Evolutionary conservation across 805 yeast species (phyloP), one percentile per base, ranked within the genome.

Genomic region (Hanseniaspora vineae): DNA sequence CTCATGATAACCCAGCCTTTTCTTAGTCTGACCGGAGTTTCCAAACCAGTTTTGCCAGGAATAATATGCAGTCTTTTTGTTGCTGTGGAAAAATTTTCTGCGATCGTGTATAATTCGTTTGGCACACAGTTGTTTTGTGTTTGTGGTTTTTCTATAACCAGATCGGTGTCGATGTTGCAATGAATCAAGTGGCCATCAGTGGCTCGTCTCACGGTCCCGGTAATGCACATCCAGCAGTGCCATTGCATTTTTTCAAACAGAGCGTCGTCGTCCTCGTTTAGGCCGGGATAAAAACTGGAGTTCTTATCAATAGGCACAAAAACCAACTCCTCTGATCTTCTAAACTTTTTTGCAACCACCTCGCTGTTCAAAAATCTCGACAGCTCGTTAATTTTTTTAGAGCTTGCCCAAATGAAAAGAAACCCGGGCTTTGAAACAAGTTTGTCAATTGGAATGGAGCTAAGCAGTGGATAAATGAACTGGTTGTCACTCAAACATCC

Each of bases 181-280:
- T 89, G 94, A 51, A 89, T 88, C 50, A 89, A 69, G 61, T 85
- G 88, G 13, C 76, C 75, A 65, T 89, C 97, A 0, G 80, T 78
- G 2, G 94, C 77, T 56, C 97, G 73, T 58, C 96, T 72, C 8
- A 89, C 90, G 0, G 97, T 89, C 2, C 97, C 97, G 2, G 95
- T 89, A 46, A 89, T 84, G 55, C 96, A 90, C 96, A 89, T 88
- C 84, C 96, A 84, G 58, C 97, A 89, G 65, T 90, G 97, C 96
- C 96, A 89, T 65, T 84, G 92, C 63, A 84, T 79, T 50, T 80
- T 77, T 50, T 77, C 79, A 48, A 84, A 71, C 23, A 84, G 59
- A 1, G 70, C 55, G 33, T 69, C 69, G 15, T 73, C 76, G 48
- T 73, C 73, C 2, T 66, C 64, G 9, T 72, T 72, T 39, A 75